Conservation (phyloP, 306 rosid species). For the Citrullus colocynthis region DNA sequence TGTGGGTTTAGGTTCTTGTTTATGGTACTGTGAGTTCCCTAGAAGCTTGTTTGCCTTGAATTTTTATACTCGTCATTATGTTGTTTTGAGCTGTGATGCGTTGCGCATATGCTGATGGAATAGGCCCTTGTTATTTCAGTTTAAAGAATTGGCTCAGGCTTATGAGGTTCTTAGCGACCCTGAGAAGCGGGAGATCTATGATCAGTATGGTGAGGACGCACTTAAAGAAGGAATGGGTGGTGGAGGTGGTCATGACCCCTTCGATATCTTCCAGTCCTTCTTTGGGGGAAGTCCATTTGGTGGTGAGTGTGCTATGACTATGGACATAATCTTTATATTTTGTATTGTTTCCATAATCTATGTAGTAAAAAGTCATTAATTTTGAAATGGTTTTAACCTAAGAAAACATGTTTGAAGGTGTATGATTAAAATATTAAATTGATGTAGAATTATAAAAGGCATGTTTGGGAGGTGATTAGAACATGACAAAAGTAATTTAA, state of each 20-base stretch:
- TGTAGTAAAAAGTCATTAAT: background rate
- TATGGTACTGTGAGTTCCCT: background rate
- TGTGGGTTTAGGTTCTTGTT: background rate
- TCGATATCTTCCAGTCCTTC: constrained; percentile 65
- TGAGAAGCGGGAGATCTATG: constrained; percentile 79
- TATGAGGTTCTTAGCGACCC: constrained; percentile 79
- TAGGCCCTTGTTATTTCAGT: constrained; percentile 21
- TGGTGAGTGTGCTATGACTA: constrained; percentile 13
- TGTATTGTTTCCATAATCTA: background rate
- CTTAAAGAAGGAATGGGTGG: constrained; percentile 82
- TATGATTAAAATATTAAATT: too few relatives aligned
- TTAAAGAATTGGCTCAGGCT: constrained; percentile 82
- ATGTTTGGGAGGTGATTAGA: too few relatives aligned
- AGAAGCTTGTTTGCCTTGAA: background rate
- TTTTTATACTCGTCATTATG: background rate
- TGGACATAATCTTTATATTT: background rate
- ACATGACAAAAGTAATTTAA: too few relatives aligned
- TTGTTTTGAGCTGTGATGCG: background rate
- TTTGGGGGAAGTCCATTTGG: constrained; percentile 55
- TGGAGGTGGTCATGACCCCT: constrained; percentile 65
- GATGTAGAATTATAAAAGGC: too few relatives aligned
- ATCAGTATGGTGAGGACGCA: constrained; percentile 85
- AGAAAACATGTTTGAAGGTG: too few relatives aligned
- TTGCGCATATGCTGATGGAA: background rate
- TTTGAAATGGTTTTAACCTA: background rate